A percentile compares a stretch with the other conserved stretches of the same genome.
phyloP scores from a whole-genome alignment of 2,329 filamentous ascomycete species.

The Pseudocercospora macadamiae region DNA sequence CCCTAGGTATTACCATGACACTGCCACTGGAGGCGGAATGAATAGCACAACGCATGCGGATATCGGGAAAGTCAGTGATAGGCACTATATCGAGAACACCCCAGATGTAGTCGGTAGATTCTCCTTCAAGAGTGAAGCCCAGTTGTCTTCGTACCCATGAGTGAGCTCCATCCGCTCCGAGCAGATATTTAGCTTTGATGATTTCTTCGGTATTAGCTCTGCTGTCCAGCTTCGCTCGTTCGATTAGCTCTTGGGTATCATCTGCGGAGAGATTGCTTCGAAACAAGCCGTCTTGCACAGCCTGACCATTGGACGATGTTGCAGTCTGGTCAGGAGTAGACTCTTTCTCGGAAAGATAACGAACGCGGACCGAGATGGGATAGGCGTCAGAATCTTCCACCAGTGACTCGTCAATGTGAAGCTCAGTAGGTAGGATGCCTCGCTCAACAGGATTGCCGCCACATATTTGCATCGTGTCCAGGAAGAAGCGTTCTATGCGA shows the following conservation, averaged over 20 bases:
- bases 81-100: constrained; percentile 36
- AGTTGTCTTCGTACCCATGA: constrained; percentile 64
- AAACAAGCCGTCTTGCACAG: constrained; percentile 58
- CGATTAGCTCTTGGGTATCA: constrained; percentile 24
- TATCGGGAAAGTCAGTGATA: constrained; percentile 50
- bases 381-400: constrained; percentile 57
- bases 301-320: constrained; percentile 37
- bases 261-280: constrained; percentile 53
- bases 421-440: constrained; percentile 59
- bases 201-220: constrained; percentile 31
- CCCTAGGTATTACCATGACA: constrained; percentile 76
- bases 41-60: constrained; percentile 78
- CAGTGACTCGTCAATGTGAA: constrained; percentile 57
- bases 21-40: constrained; percentile 66
- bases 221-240: constrained; percentile 9
- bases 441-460: constrained; percentile 62
- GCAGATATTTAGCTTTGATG: constrained; percentile 64
- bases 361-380: constrained; percentile 63
- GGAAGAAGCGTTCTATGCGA: constrained; percentile 62
- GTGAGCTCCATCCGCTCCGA: constrained; percentile 74
- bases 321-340: constrained; percentile 54
- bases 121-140: constrained; percentile 32
- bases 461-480: constrained; percentile 43
- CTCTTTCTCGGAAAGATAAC: constrained; percentile 62
- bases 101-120: constrained; percentile 35